phyloP scores from a whole-genome alignment of 2,329 filamentous ascomycete species.

The Pseudohalonectria lignicola region DNA sequence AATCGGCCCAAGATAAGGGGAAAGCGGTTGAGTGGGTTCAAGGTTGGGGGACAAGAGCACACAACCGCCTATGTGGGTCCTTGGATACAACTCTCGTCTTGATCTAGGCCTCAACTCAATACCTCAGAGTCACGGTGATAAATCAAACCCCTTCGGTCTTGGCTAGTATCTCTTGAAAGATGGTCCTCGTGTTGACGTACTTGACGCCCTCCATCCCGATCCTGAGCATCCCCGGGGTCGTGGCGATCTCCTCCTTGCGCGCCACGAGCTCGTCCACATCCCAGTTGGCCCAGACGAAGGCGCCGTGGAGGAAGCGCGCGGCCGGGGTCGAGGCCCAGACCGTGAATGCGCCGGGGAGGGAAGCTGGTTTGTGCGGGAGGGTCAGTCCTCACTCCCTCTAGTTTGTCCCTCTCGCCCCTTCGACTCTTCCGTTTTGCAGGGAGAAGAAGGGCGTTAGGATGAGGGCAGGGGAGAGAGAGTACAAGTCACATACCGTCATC shows the following conservation, averaged over 20 bases:
- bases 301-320: conserved; percentile 12
- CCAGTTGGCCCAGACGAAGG: conserved; percentile 9
- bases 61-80: too few relatives aligned
- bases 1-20: too few relatives aligned
- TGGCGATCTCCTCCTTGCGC: conserved; percentile 3
- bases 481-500: conserved; percentile 15
- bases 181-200: conserved; percentile 7
- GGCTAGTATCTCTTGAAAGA: background rate
- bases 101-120: too few relatives aligned
- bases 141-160: too few relatives aligned
- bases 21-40: too few relatives aligned
- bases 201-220: conserved; percentile 11
- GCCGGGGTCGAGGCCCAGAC: conserved; percentile 11
- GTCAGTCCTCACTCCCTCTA: too few relatives aligned
- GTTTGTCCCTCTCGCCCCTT: too few relatives aligned
- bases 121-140: too few relatives aligned
- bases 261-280: conserved; percentile 11
- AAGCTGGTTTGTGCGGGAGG: conserved; percentile 5
- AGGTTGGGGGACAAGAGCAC: too few relatives aligned
- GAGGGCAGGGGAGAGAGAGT: background rate
- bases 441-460: background rate
- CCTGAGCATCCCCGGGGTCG: background rate
- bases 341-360: conserved; percentile 9
- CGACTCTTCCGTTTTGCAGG: too few relatives aligned
- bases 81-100: too few relatives aligned